Evolutionary conservation across 176 grass and related monocot species (phyloP), one percentile per base, ranked within the genome.

Genomic region (Paspalum vaginatum): DNA sequence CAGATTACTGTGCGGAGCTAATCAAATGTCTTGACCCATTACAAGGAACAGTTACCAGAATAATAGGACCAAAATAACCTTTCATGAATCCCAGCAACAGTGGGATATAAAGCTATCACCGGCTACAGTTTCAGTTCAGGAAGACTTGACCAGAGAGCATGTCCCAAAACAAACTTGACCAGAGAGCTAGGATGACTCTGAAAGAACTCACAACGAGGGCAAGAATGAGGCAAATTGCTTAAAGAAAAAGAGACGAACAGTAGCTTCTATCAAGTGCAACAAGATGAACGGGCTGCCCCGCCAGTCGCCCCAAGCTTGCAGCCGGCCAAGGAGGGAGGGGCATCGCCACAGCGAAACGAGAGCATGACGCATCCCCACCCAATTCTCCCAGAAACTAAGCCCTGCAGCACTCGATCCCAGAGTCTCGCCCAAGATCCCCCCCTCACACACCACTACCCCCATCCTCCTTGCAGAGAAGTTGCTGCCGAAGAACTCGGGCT

Each of bases 351-450:
- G 50, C 48, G 26, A 52, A 13, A 56, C 21, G 1, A 63, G 38
- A 64, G 18, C 62, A 64, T 49, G 24, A 67, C 53, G 25, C 49
- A 47, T 49, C 15, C 14, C 8, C 17, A 13, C 45, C 54, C 11
- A 58, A 64, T 75, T 42, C 39, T 51, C 41, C 16, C 54, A 7
- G 17, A 75, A 84, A 76, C 52, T 0, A 42, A 11, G 15, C 65
- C 76, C 24, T 60, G 57, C 14, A 27, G 39, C 67, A 42, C 43
- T 53, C 61, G 15, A 86, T 59, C 85, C 63, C 61, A 39, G 12
- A 66, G 12, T 47, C 71, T 7, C 55, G 25, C 66, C 32, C 45
- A 50, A 57, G 82, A 89, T 85, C 77, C 82, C 75, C 75, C 32
- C 20, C 47, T 57, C 26, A 25, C 10, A n/a, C 63, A 49, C 50